These are phyloP conservation scores for Penicillium hesseltinei DNA, from an alignment of 2,329 filamentous ascomycete species.

Conservation along the genomic window DNA sequence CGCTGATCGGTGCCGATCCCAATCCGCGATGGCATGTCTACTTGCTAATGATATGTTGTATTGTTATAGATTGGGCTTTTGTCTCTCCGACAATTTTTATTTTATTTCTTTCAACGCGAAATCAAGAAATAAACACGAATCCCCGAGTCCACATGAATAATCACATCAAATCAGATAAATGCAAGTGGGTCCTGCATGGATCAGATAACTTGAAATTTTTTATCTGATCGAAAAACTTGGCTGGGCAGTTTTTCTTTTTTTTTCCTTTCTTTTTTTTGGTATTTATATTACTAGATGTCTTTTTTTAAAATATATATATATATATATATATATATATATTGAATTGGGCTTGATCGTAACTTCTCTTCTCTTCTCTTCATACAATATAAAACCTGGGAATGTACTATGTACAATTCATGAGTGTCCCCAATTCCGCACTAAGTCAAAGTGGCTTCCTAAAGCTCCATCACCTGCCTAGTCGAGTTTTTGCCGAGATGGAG, in stretches of 20 bases:
- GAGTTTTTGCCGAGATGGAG: slow-evolving; percentile 5
- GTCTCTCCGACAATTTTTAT: not conserved
- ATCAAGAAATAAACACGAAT: not conserved
- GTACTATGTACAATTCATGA: not conserved
- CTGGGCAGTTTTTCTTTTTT: not conserved
- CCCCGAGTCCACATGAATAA: not conserved
- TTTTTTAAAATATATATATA: not conserved
- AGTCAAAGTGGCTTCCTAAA: not conserved
- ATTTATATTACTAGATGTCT: not conserved
- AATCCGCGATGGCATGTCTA: not conserved
- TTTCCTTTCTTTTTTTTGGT: not conserved
- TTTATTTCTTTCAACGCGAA: not conserved
- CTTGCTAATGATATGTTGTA: not conserved
- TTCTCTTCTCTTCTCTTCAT: not conserved
- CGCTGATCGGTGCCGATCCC: slow-evolving; percentile 1
- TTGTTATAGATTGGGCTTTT: not conserved
- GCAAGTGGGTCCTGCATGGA: slow-evolving; percentile 13
- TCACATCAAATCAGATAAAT: slow-evolving; percentile 9
- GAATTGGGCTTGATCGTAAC: not conserved
- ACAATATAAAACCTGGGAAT: not conserved
- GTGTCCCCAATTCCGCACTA: not conserved
- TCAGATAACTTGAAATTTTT: slow-evolving; percentile 22
- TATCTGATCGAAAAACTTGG: slow-evolving; percentile 15
- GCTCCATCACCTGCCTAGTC: slow-evolving; percentile 7
- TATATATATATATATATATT: not conserved